Evolutionary conservation across 2,329 filamentous ascomycete species (phyloP).

Genomic region (Claviceps purpurea): DNA sequence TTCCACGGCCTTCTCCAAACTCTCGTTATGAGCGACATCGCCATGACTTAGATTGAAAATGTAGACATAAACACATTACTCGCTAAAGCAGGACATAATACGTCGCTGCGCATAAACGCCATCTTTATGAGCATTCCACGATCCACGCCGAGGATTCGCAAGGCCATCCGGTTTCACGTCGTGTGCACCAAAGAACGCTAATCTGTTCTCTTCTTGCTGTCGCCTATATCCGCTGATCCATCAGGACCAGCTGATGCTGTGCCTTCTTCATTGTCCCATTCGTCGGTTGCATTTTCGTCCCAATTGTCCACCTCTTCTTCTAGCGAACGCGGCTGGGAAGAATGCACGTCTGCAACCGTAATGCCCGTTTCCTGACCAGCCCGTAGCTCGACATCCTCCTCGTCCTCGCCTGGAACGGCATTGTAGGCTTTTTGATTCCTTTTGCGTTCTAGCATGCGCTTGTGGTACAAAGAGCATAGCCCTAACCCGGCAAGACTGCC

Average conservation of each 20-base stretch:
- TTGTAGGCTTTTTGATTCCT: slow-evolving; percentile 60
- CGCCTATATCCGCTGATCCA: slow-evolving; percentile 16
- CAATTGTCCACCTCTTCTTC: slow-evolving; percentile 85
- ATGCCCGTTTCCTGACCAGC: slow-evolving; percentile 56
- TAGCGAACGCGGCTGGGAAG: slow-evolving; percentile 28
- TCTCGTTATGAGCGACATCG: not conserved
- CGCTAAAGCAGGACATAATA: not conserved
- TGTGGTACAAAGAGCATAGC: slow-evolving; percentile 83
- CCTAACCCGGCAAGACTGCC: slow-evolving; percentile 61
- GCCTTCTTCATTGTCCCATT: slow-evolving; percentile 39
- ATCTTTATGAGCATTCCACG: not conserved
- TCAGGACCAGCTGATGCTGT: slow-evolving; percentile 7
- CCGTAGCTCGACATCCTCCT: slow-evolving; percentile 65
- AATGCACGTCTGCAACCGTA: slow-evolving; percentile 18
- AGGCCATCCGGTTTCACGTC: not conserved
- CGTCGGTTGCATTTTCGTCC: slow-evolving; percentile 66
- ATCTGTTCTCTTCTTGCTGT: slow-evolving; percentile 21
- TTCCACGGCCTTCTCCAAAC: too few species aligned
- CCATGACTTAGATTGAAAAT: not conserved
- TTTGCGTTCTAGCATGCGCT: slow-evolving; percentile 84
- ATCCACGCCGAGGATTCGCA: not conserved
- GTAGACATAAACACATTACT: not conserved
- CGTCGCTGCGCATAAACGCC: slow-evolving; percentile 1
- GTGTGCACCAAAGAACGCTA: slow-evolving; percentile 7
- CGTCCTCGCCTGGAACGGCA: slow-evolving; percentile 50